Conservation (phyloP, 179 eudicot genomes). For the Silene noctiflora region DNA sequence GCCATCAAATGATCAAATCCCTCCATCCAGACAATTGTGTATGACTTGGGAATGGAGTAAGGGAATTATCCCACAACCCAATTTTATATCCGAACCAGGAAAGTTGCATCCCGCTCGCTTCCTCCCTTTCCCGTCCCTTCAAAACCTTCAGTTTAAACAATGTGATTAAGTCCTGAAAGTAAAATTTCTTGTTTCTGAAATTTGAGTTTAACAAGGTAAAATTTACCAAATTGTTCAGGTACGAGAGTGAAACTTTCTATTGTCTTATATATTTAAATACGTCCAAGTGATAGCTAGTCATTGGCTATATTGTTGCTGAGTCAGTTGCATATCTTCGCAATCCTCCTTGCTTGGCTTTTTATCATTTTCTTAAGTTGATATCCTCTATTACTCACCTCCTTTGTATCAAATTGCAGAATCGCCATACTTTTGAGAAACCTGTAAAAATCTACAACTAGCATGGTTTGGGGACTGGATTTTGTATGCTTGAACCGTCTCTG, state of each 20-base stretch:
- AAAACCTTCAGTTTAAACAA: not conserved
- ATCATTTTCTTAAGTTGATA: not conserved
- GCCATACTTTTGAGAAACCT: conserved; percentile 80
- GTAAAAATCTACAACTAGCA: conserved; percentile 67
- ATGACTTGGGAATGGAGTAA: too few relatives aligned
- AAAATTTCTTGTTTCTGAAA: too few relatives aligned
- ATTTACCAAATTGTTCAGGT: not conserved
- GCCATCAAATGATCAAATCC: too few relatives aligned
- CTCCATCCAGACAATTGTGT: too few relatives aligned
- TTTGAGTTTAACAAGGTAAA: not conserved
- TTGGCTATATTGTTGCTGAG: too few relatives aligned
- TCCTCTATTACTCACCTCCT: not conserved
- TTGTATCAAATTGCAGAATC: conserved; percentile 51
- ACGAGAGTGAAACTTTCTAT: not conserved
- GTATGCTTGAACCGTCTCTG: conserved; percentile 15
- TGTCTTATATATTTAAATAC: not conserved
- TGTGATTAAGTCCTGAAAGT: not conserved
- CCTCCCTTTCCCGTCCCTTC: too few relatives aligned
- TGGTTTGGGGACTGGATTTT: conserved; percentile 12
- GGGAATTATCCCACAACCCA: too few relatives aligned
- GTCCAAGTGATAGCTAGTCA: not conserved
- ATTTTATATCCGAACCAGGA: too few relatives aligned
- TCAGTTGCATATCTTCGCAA: not conserved
- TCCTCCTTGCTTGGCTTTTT: not conserved
- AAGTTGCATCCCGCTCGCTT: too few relatives aligned